These are phyloP conservation scores for Candida orba DNA, from an alignment of 805 yeast genomes.

Conservation along the genomic window DNA sequence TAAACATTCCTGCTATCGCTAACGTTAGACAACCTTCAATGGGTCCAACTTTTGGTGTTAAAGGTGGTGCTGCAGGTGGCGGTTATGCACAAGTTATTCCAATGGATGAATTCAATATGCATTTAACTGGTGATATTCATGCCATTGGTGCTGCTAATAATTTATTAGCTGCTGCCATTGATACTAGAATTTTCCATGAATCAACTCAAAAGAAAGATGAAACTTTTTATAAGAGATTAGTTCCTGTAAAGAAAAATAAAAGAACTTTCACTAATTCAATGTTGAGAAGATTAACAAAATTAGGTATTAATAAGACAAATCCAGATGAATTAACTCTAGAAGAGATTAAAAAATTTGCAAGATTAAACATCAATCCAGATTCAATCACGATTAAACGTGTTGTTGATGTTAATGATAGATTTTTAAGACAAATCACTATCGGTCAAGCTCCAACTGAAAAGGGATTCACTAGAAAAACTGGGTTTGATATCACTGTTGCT, in stretches of 20 bases:
- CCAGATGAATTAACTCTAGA: constrained; percentile 76
- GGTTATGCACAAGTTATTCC: constrained; percentile 97
- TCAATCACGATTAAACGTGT: constrained; percentile 91
- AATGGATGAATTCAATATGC: constrained; percentile 98
- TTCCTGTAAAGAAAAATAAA: constrained; percentile 76
- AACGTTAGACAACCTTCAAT: constrained; percentile 96
- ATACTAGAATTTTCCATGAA: constrained; percentile 96
- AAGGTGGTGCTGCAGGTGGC: constrained; percentile 99
- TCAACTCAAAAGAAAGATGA: constrained; percentile 57
- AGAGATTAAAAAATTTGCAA: constrained; percentile 68
- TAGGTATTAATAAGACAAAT: constrained; percentile 75
- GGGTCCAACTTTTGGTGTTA: constrained; percentile 99
- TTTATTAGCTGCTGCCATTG: constrained; percentile 92
- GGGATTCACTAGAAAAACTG: constrained; percentile 77
- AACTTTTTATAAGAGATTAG: constrained; percentile 77
- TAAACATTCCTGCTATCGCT: constrained; percentile 78
- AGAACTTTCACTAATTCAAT: constrained; percentile 76
- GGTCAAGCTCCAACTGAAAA: constrained; percentile 94
- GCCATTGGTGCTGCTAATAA: constrained; percentile 93
- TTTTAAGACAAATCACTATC: constrained; percentile 79
- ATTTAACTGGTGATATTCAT: constrained; percentile 95
- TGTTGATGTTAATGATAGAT: constrained; percentile 89
- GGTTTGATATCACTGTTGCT: constrained; percentile 95
- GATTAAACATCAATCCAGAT: constrained; percentile 82
- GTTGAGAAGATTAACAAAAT: constrained; percentile 64